Base-by-base conservation (phyloP, 768 basidiomycete species). In the Tremella mesenterica region DNA sequence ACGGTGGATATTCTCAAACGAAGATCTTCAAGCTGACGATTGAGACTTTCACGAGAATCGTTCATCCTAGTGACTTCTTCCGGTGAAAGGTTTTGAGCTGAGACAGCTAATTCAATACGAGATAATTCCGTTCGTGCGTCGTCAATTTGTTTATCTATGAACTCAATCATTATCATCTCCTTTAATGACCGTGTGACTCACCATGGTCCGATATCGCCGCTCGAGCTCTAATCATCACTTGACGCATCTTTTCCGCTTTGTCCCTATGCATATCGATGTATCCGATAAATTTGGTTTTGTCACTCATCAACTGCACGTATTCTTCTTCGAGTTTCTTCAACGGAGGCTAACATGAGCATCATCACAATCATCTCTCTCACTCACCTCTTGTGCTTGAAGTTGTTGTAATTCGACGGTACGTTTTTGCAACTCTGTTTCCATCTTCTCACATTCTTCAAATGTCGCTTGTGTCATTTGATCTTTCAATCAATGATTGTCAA, bases 11-110 rank as follows among this genome's bases (percentile, higher is more conserved):
- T 81, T 66, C 85, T 89, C 56, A 81, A 77, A 58, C 85, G 83
- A 50, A 90, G 74, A 60, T 67, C 58, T 48, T 66, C 67, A 0
- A 64, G 54, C 5, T 54, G 41, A 1, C 63, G 60, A 10, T 27
- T 76, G 30, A 93, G 78, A 25, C 78, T 81, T 61, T 91, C 87
- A 53, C 89, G 85, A 59, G 96, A 91, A 4, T 82, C 82, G 63
- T 85, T 91, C 88, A 99, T 92, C 31, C 83, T 83, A 50, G 81
- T 75, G 36, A 95, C 89, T 73, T 99, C 92, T 71, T 92, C 88
- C 0, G 86, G 85, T 1, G 86, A 81, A 39, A 99, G 79, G 65
- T 95, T 92, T 72, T 99, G 95, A 28, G 77, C 81, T 64, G 83
- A 84, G 26, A 97, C 87, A 2, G 84, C 79, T 0, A 79, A 77